These are phyloP conservation scores for Colletotrichum viniferum DNA, from an alignment of 2,329 filamentous ascomycete species.

Conservation along the genomic window DNA sequence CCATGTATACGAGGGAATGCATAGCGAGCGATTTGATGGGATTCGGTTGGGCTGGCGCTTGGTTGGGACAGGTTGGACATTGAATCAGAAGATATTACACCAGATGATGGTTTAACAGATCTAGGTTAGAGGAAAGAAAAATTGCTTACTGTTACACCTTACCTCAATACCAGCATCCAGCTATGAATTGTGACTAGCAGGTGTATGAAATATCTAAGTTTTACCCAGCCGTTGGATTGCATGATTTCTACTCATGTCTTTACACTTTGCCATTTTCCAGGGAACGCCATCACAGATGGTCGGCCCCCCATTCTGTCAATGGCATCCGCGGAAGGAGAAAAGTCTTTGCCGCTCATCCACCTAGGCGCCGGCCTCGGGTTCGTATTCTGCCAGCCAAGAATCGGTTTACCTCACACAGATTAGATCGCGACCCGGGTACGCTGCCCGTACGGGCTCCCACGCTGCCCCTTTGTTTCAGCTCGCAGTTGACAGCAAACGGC, in stretches of 20 bases:
- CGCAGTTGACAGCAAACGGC: neutral
- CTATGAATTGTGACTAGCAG: neutral
- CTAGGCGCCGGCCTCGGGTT: neutral
- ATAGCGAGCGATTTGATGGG: conserved; percentile 9
- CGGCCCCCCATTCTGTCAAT: neutral
- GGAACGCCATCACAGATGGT: neutral
- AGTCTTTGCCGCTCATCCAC: neutral
- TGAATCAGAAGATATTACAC: neutral
- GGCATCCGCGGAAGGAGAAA: neutral
- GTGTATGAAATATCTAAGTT: neutral
- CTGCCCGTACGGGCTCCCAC: neutral
- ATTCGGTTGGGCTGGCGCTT: neutral
- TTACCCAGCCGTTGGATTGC: neutral
- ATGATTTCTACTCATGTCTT: neutral
- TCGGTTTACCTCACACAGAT: neutral
- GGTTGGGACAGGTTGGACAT: neutral
- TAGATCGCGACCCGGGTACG: neutral
- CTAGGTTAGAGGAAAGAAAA: neutral
- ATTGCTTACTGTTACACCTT: neutral
- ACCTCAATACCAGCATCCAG: neutral
- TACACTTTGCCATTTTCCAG: neutral
- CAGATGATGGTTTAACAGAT: neutral
- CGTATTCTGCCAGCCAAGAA: neutral
- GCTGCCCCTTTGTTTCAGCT: neutral
- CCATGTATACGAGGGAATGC: neutral